phyloP scores from a whole-genome alignment of 331 rosid genomes.

The Telfairia occidentalis region DNA sequence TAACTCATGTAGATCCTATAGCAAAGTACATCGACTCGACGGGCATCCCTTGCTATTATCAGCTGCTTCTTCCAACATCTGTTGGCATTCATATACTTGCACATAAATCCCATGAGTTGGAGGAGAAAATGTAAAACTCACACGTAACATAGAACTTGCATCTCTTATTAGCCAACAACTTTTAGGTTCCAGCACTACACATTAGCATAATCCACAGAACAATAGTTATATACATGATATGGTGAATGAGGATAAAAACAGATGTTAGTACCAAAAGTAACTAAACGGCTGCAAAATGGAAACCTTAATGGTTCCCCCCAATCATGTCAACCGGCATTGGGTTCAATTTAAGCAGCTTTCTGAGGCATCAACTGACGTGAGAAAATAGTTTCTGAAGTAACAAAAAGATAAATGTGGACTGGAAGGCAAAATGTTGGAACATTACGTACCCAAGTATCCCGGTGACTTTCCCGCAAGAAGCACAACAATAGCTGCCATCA shows the following conservation, averaged over 20 bases:
- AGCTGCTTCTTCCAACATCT: slow-evolving; percentile 97
- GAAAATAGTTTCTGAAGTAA: background rate
- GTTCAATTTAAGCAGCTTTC: background rate
- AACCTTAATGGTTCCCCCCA: background rate
- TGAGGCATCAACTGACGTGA: background rate
- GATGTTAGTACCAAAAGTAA: background rate
- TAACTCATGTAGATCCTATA: slow-evolving; percentile 84
- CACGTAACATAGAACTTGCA: background rate
- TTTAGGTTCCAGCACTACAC: background rate
- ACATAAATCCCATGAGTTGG: slow-evolving; percentile 19
- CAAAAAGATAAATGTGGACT: slow-evolving; percentile 8
- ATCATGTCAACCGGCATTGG: background rate
- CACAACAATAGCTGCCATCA: slow-evolving; percentile 98
- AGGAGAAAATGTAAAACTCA: background rate
- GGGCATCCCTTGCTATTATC: slow-evolving; percentile 82
- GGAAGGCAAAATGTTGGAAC: slow-evolving; percentile 17
- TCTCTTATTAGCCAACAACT: background rate
- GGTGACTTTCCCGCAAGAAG: slow-evolving; percentile 93
- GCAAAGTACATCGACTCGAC: slow-evolving; percentile 92
- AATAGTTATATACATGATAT: background rate
- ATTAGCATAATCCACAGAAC: background rate
- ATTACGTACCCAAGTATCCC: slow-evolving; percentile 87
- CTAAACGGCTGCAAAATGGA: background rate
- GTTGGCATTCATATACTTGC: slow-evolving; percentile 22
- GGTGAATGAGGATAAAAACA: background rate